A percentile compares a stretch with the other conserved stretches of the same genome.
phyloP scores from a whole-genome alignment of 148 eudicot species.

The Cornus florida region DNA sequence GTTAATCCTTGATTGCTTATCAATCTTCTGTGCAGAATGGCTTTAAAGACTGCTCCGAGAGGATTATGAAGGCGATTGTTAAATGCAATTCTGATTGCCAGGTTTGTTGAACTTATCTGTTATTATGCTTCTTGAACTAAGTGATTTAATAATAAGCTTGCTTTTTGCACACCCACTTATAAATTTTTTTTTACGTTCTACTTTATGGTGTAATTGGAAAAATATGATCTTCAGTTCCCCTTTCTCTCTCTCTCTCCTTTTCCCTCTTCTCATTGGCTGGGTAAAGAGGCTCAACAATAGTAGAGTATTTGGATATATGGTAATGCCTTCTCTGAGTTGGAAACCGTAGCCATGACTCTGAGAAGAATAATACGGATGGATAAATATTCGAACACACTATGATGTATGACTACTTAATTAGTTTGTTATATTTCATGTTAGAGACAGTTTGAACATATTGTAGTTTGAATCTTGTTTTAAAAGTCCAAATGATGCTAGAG shows the following conservation, averaged over 20 bases:
- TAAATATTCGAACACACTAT: too few species aligned
- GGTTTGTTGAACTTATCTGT: constrained; percentile 35
- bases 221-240: neutral
- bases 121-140: neutral
- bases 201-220: neutral
- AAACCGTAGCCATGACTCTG: neutral
- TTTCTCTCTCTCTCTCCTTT: too few species aligned
- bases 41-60: constrained; percentile 46
- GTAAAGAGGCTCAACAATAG: neutral
- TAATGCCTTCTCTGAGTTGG: neutral
- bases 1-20: neutral
- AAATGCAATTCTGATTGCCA: constrained; percentile 42
- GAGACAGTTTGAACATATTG: too few species aligned
- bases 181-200: neutral
- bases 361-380: too few species aligned
- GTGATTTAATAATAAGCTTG: neutral
- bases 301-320: neutral
- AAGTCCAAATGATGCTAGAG: too few species aligned
- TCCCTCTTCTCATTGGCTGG: neutral
- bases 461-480: too few species aligned
- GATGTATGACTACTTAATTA: too few species aligned
- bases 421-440: too few species aligned
- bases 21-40: constrained; percentile 46
- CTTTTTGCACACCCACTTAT: neutral
- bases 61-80: constrained; percentile 44